Conservation (phyloP, 2,329 filamentous ascomycete genomes). For the Cladosporium sp. region DNA sequence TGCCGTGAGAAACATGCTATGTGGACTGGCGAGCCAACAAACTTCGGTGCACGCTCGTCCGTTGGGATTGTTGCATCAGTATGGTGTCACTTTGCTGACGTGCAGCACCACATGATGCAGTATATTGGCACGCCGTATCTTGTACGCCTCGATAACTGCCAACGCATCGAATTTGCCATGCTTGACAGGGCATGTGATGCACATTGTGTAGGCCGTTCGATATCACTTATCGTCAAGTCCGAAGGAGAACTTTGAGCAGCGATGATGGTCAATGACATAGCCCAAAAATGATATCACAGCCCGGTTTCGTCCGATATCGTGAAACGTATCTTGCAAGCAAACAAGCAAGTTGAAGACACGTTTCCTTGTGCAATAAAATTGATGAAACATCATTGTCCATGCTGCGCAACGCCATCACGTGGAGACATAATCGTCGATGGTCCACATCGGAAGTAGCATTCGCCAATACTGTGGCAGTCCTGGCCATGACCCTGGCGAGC, state of each 20-base stretch:
- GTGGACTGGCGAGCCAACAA: too few relatives aligned
- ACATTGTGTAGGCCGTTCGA: too few relatives aligned
- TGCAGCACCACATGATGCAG: not conserved
- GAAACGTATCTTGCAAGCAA: not conserved
- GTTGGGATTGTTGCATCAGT: not conserved
- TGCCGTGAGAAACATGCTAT: too few relatives aligned
- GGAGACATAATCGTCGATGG: not conserved
- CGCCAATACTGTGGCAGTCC: not conserved
- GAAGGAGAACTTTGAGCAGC: not conserved
- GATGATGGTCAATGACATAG: constrained; percentile 4
- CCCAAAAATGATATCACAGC: not conserved
- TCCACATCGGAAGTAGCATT: not conserved
- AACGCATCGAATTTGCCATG: not conserved
- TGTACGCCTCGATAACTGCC: not conserved
- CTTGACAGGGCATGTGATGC: not conserved
- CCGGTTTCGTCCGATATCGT: not conserved
- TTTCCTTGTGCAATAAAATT: not conserved
- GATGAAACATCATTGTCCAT: not conserved
- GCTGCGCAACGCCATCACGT: not conserved
- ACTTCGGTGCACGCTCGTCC: not conserved
- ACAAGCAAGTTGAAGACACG: not conserved
- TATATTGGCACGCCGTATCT: not conserved
- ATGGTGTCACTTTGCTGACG: not conserved
- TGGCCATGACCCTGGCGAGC: not conserved
- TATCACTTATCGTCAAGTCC: too few relatives aligned